Conservation (phyloP, 2,329 filamentous ascomycete genomes). For the Fusarium praegraminearum region DNA sequence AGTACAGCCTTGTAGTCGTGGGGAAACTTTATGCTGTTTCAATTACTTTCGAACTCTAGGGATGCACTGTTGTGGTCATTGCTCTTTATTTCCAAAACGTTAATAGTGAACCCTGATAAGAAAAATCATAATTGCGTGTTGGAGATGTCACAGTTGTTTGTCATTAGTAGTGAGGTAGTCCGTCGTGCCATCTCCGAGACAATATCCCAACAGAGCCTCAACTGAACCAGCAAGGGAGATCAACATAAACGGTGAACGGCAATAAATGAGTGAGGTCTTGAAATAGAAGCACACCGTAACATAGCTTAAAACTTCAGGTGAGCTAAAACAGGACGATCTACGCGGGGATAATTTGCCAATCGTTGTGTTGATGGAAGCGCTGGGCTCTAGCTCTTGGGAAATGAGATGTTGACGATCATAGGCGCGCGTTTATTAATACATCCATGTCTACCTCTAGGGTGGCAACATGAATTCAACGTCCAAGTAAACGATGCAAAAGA, state of each 20-base stretch:
- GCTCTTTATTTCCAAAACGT: no score
- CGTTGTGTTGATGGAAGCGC: slow-evolving; percentile 9
- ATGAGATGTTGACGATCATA: slow-evolving; percentile 13
- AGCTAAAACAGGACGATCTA: slow-evolving; percentile 24
- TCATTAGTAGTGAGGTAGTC: neutral
- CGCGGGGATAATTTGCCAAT: slow-evolving; percentile 21
- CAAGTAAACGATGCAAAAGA: neutral
- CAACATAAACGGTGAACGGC: neutral
- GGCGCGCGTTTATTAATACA: slow-evolving; percentile 22
- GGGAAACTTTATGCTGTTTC: no score
- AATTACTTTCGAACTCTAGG: no score
- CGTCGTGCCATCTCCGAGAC: no score
- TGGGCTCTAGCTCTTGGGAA: slow-evolving; percentile 9
- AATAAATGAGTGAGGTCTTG: neutral
- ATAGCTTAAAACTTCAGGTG: slow-evolving; percentile 11
- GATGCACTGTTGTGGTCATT: no score
- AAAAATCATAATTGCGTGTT: no score
- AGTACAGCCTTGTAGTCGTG: no score
- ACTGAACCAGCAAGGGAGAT: neutral
- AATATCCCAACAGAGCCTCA: neutral
- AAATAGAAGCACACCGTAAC: slow-evolving; percentile 5
- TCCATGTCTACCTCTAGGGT: neutral
- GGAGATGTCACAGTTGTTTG: no score
- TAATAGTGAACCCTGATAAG: no score
- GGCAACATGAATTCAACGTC: neutral